These are phyloP conservation scores for Dipteronia dyeriana DNA, from an alignment of 345 rosid genomes.

Conservation along the genomic window DNA sequence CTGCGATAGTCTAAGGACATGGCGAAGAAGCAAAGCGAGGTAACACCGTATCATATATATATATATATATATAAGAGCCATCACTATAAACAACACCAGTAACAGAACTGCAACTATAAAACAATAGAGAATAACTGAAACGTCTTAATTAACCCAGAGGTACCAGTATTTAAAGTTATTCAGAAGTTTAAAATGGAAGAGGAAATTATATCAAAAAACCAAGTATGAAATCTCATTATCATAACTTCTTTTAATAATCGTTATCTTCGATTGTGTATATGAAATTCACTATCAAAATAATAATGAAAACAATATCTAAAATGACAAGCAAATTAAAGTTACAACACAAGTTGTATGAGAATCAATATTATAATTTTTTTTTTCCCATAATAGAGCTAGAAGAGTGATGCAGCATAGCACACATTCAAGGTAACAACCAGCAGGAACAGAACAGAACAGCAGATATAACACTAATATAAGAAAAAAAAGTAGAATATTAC, in stretches of 20 bases:
- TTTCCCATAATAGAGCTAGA: neutral
- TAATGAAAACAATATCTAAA: neutral
- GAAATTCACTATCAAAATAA: neutral
- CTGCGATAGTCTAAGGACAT: no score
- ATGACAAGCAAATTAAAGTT: no score
- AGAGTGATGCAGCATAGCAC: neutral
- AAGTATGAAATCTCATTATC: neutral
- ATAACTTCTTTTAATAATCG: neutral
- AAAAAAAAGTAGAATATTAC: conserved; percentile 33
- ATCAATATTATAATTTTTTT: neutral
- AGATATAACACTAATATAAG: neutral
- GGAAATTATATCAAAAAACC: neutral
- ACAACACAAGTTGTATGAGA: neutral
- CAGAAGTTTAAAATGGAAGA: no score
- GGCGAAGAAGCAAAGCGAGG: no score
- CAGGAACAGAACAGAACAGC: neutral
- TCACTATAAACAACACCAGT: no score
- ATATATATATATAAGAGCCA: no score
- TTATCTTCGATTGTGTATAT: neutral
- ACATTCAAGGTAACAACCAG: neutral
- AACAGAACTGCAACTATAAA: neutral
- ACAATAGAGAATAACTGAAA: neutral
- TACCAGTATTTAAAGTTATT: neutral
- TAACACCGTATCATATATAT: no score
- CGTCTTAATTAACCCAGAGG: neutral